A percentile compares a stretch with the other conserved stretches of the same genome.
phyloP scores from a whole-genome alignment of 2,329 filamentous ascomycete genomes.

The Fusarium circinatum region DNA sequence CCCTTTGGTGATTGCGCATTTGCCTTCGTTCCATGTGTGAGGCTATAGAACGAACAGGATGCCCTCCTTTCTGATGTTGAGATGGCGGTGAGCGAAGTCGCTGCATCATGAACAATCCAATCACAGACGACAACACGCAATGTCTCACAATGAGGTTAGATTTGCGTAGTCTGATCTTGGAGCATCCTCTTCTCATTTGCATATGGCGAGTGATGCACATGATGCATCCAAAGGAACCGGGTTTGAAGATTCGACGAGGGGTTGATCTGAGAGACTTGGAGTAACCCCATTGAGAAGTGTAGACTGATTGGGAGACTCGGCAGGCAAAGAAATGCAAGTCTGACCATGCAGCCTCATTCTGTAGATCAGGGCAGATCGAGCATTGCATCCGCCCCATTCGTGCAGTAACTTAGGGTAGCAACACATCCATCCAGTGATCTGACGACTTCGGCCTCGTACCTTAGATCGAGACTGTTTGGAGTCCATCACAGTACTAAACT shows the following conservation, averaged over 20 bases:
- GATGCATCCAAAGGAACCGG: slow-evolving; percentile 1
- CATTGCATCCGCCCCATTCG: slow-evolving; percentile 24
- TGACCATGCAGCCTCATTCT: slow-evolving; percentile 27
- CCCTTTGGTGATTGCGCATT: slow-evolving; percentile 5
- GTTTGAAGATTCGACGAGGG: background rate
- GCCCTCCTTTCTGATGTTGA: slow-evolving; percentile 31
- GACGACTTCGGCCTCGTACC: background rate
- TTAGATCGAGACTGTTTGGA: background rate
- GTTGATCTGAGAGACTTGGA: background rate
- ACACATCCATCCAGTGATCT: background rate
- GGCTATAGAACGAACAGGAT: slow-evolving; percentile 21
- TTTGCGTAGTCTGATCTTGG: slow-evolving; percentile 7
- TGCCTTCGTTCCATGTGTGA: slow-evolving; percentile 12
- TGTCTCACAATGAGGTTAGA: slow-evolving; percentile 24
- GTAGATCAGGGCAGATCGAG: slow-evolving; percentile 30
- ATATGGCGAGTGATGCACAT: slow-evolving; percentile 17
- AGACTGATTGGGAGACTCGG: slow-evolving; percentile 1
- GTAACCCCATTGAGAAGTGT: slow-evolving; percentile 1
- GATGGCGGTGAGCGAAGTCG: slow-evolving; percentile 30
- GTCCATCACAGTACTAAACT: background rate
- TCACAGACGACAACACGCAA: slow-evolving; percentile 11
- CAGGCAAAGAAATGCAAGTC: slow-evolving; percentile 25
- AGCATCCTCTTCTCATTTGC: slow-evolving; percentile 5
- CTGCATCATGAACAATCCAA: slow-evolving; percentile 9
- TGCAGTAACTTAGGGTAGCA: slow-evolving; percentile 3